A percentile compares a stretch with the other conserved stretches of the same genome.
Conservation (phyloP, 176 grass and related monocot genomes). For the Secale cereale region DNA sequence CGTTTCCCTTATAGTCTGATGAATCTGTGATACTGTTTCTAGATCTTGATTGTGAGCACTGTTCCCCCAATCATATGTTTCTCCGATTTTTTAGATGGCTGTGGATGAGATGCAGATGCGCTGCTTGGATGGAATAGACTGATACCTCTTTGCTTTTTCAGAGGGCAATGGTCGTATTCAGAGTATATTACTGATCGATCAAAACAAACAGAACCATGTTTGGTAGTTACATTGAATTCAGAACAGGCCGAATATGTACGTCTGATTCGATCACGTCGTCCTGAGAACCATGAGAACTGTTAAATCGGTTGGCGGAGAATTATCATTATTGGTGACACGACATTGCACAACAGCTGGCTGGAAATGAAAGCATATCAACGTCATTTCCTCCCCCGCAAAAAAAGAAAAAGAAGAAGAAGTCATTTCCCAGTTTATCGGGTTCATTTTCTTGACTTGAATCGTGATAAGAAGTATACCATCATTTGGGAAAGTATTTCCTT, state of each 20-base stretch:
- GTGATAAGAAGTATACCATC: slow-evolving; percentile 31
- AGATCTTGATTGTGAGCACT: not conserved
- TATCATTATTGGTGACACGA: slow-evolving; percentile 11
- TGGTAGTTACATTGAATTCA: not conserved
- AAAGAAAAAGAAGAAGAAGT: too few species aligned
- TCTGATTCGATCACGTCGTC: not conserved
- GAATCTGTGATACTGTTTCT: not conserved
- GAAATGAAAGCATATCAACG: slow-evolving; percentile 32
- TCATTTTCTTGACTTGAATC: slow-evolving; percentile 37
- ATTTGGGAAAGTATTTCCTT: slow-evolving; percentile 41
- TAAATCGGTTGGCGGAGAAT: not conserved
- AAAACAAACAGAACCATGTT: not conserved
- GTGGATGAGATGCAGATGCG: not conserved
- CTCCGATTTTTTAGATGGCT: not conserved
- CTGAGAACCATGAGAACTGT: not conserved
- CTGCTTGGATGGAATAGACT: not conserved
- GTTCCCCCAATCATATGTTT: not conserved
- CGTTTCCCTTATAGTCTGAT: not conserved
- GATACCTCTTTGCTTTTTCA: not conserved
- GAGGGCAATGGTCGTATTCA: not conserved
- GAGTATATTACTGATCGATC: not conserved
- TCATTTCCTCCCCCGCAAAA: too few species aligned
- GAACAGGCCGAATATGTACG: not conserved
- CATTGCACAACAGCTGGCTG: slow-evolving; percentile 23
- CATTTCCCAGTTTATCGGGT: slow-evolving; percentile 54